Evolutionary conservation across 768 basidiomycete genomes (phyloP), one percentile per base, ranked within the genome.

Genomic region (Pleurotus giganteus): DNA sequence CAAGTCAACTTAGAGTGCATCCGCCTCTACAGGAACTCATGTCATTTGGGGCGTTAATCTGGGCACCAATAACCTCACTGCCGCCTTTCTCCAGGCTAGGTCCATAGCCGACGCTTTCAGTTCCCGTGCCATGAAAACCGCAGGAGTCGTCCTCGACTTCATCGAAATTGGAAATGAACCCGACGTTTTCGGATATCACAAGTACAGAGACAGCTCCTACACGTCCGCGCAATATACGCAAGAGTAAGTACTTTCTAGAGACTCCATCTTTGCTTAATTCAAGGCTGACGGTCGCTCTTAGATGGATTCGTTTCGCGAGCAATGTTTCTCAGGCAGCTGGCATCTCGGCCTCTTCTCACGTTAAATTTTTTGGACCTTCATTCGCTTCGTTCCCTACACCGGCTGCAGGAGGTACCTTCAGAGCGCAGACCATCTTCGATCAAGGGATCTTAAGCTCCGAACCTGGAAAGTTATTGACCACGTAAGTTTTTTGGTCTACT

Each of bases 41-140:
- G 82, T 88, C 58, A 81, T 73, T 11, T 88, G 84, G 84, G 86
- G 85, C 12, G 70, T 88, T 43, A 88, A 89, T 65, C 67, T 88
- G 15, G 84, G 83, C 4, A 63, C 68, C 53, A 65, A 72, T 41
- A 83, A 83, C 58, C 26, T 83, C 49, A 82, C 80, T 56, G 73
- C 78, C 4, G 74, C 71, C 0, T 75, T 74, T 55, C 69, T 80
- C 8, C 75, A 76, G 60, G 76, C 81, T 0, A 66, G 69, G 52
- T 74, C 81, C 0, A 75, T 86, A 50, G 49, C 72, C 4, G 71
- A 71, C 32, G 79, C 79, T 0, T 86, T 86, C 58, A 53, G 66
- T n/a, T 74, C 74, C 2, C 47, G 69, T 1, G 65, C 69, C 3
- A 62, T 84, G 28, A 66, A 61, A 37, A 44, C 61, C 41, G 69